phyloP scores from a whole-genome alignment of 2,329 filamentous ascomycete genomes.

The Colletotrichum camelliae region DNA sequence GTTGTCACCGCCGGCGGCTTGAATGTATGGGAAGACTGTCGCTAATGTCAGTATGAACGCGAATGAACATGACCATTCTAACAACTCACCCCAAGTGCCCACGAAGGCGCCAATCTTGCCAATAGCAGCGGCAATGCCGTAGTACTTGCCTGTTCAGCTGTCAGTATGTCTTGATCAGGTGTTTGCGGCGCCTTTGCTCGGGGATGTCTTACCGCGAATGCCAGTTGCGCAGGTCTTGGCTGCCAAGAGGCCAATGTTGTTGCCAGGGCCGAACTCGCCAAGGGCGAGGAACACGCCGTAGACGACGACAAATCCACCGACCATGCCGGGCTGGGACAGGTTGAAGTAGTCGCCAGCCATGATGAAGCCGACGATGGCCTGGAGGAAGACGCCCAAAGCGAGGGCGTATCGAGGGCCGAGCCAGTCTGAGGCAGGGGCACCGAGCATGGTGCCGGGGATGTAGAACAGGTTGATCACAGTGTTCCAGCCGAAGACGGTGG shows the following conservation, averaged over 20 bases:
- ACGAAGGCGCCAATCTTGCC: constrained; percentile 86
- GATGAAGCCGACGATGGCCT: constrained; percentile 83
- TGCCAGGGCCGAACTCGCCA: constrained; percentile 83
- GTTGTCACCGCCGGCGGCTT: constrained; percentile 61
- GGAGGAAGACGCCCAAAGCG: constrained; percentile 70
- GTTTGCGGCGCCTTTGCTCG: fast-evolving
- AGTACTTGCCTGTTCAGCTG: constrained; percentile 51
- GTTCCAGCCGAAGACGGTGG: constrained; percentile 86
- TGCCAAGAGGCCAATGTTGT: constrained; percentile 89
- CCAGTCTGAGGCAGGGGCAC: constrained; percentile 78
- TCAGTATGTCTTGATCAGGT: neutral
- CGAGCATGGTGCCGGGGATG: constrained; percentile 79
- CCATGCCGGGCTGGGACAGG: constrained; percentile 69
- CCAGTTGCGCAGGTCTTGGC: constrained; percentile 89
- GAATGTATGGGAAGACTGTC: constrained; percentile 74
- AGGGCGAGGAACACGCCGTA: constrained; percentile 81
- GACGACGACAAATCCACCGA: constrained; percentile 79
- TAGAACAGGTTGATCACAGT: constrained; percentile 90
- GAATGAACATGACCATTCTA: fast-evolving
- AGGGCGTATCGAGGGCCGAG: constrained; percentile 81
- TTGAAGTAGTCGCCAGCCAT: constrained; percentile 81
- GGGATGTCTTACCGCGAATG: constrained; percentile 64
- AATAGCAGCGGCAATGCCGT: constrained; percentile 73
- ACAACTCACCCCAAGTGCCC: constrained; percentile 65
- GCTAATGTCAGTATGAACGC: neutral